Conservation (phyloP, 441 rosid species). For the Cnidoscolus chayamansa region DNA sequence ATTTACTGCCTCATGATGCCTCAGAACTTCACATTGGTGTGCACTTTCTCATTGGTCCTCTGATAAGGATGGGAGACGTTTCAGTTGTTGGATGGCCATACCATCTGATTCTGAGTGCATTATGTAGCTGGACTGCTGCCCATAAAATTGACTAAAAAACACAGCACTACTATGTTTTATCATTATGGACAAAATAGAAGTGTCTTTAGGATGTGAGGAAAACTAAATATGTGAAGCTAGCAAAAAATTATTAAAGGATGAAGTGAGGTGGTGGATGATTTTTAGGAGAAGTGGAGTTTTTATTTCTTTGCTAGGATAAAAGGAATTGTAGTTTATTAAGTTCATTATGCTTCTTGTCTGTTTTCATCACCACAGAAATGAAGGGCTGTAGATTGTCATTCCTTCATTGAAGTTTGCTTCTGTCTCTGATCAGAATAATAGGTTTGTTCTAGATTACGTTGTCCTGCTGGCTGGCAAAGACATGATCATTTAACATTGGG, state of each 20-base stretch:
- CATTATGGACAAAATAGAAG: background rate
- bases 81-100: background rate
- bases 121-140: background rate
- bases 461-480: background rate
- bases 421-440: background rate
- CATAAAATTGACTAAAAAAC: background rate
- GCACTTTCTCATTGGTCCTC: background rate
- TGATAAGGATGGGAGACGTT: background rate
- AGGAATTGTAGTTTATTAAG: background rate
- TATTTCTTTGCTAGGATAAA: no score
- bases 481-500: no score
- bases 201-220: background rate
- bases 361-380: background rate
- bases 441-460: background rate
- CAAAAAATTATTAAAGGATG: background rate
- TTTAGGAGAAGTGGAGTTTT: no score
- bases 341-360: background rate
- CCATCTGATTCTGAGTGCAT: background rate
- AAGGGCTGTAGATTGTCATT: no score
- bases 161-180: background rate
- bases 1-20: background rate
- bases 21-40: background rate
- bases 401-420: background rate
- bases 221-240: no score
- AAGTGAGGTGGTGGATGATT: background rate